These are phyloP conservation scores for Lophium mytilinum DNA, from an alignment of 495 filamentous ascomycete species.

Conservation along the genomic window DNA sequence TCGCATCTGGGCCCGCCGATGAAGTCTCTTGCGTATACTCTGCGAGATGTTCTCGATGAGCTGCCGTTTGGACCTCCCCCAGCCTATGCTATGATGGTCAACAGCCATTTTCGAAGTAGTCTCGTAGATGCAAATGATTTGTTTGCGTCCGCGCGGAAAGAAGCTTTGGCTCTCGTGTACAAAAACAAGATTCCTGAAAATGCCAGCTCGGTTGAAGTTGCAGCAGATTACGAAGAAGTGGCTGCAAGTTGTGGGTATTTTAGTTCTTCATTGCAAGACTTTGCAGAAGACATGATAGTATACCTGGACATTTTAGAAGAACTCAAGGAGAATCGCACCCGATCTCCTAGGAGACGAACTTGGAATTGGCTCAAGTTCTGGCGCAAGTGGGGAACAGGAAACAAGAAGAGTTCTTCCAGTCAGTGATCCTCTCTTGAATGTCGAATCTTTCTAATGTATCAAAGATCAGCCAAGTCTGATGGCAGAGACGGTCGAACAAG, in stretches of 20 bases:
- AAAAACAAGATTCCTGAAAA: constrained; percentile 61
- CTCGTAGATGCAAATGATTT: constrained; percentile 69
- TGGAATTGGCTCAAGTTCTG: constrained; percentile 90
- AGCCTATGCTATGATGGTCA: constrained; percentile 58
- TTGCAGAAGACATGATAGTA: constrained; percentile 78
- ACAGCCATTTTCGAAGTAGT: constrained; percentile 69
- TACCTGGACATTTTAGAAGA: constrained; percentile 81
- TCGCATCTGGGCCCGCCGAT: constrained; percentile 81
- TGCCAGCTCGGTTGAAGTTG: constrained; percentile 56
- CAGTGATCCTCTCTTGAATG: background rate
- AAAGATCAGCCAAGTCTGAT: constrained; percentile 11
- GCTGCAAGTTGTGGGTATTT: constrained; percentile 94
- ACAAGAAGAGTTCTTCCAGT: constrained; percentile 6
- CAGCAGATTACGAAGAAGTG: constrained; percentile 93
- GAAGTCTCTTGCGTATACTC: constrained; percentile 86
- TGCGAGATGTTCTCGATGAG: constrained; percentile 80
- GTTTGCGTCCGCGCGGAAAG: constrained; percentile 63
- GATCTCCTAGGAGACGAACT: constrained; percentile 47
- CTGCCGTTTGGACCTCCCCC: constrained; percentile 66
- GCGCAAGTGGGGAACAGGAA: constrained; percentile 34
- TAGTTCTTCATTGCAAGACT: constrained; percentile 76
- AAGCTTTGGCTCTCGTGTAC: constrained; percentile 72
- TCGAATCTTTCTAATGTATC: constrained; percentile 11
- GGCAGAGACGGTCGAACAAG: constrained; percentile 16
- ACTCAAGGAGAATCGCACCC: constrained; percentile 59